These are phyloP conservation scores for Pseudophaeomoniella oleicola DNA, from an alignment of 2,329 filamentous ascomycete genomes.

Conservation along the genomic window DNA sequence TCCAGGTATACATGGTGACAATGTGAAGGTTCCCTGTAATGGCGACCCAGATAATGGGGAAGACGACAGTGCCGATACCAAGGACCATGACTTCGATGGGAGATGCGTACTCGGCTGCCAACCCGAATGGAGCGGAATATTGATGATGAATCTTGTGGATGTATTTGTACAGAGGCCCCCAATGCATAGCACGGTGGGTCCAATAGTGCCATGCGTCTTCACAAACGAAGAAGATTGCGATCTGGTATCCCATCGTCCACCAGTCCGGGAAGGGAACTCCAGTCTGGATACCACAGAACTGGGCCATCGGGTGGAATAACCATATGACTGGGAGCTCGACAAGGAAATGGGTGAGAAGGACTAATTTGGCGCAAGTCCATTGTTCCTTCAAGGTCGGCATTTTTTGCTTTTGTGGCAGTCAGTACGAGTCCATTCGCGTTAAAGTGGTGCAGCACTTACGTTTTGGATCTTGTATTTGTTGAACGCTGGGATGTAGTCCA, in stretches of 20 bases:
- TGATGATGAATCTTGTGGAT: conserved; percentile 99
- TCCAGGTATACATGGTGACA: conserved; percentile 96
- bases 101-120: conserved; percentile 94
- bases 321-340: conserved; percentile 97
- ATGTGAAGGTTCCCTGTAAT: conserved; percentile 82
- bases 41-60: conserved; percentile 70
- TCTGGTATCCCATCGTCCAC: conserved; percentile 80
- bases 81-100: conserved; percentile 95
- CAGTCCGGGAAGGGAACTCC: conserved; percentile 76
- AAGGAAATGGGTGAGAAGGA: conserved; percentile 90
- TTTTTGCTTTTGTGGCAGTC: too few species aligned
- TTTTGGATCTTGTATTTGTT: conserved; percentile 90
- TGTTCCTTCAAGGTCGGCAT: conserved; percentile 87
- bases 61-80: conserved; percentile 69
- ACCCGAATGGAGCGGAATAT: conserved; percentile 91
- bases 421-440: too few species aligned
- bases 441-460: too few species aligned
- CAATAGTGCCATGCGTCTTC: conserved; percentile 99
- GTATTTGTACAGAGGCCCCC: conserved; percentile 85
- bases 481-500: conserved; percentile 77
- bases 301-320: conserved; percentile 95
- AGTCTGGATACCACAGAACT: conserved; percentile 78
- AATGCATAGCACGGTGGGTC: conserved; percentile 84
- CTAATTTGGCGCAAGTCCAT: conserved; percentile 83
- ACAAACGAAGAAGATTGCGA: conserved; percentile 84